Base-by-base conservation (phyloP, 2,329 filamentous ascomycete species). In the Xylaria sp. region DNA sequence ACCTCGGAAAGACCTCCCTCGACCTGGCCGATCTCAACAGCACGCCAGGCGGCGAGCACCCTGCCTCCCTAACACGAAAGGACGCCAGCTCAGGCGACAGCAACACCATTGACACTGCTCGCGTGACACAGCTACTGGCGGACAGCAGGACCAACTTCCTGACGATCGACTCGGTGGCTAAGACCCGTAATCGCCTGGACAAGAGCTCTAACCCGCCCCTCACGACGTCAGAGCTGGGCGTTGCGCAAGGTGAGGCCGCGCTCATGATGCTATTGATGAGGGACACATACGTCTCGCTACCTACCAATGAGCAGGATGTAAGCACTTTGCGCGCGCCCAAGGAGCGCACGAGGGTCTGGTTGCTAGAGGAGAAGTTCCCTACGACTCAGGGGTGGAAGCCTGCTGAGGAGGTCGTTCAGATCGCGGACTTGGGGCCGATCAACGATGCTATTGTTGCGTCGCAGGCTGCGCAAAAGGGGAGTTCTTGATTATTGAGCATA, bases 351-450 rank as follows among this genome's bases (percentile, higher is more conserved):
- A 51, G 42, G 6, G 66, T 66, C 7, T 73, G 71, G 70, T 36
- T 74, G 31, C 48, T 67, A 6, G 48, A 72, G 26, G 72, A 74
- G 62, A 62, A 59, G 33, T 70, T 74, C 61, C 72, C 72, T 3
- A 64, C 67, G 7, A 70, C 59, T n/a, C 66, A 67, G 31, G 72
- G 72, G 15, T 74, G 72, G 72, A 59, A 28, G 20, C 65, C 70
- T 5, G 58, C 66, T 6, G 53, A 51, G 46, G 57, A 66, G 15
- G 33, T 65, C 26, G 59, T 74, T 6, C 38, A 65, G 51, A 26
- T 68, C 40, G 58, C 66, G 13, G 72, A 71, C 20, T 11, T 73
- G 17, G 68, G 46, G 6, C 65, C 69, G 5, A 31, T 74, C 38
- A 70, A 17, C n/a, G 36, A 46, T 9, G 71, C 70, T 2, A 68